Percentiles rank a stretch among this genome's conserved stretches.
Evolutionary conservation across 2,329 filamentous ascomycete genomes (phyloP).

Genomic region (Ascochyta fabae): DNA sequence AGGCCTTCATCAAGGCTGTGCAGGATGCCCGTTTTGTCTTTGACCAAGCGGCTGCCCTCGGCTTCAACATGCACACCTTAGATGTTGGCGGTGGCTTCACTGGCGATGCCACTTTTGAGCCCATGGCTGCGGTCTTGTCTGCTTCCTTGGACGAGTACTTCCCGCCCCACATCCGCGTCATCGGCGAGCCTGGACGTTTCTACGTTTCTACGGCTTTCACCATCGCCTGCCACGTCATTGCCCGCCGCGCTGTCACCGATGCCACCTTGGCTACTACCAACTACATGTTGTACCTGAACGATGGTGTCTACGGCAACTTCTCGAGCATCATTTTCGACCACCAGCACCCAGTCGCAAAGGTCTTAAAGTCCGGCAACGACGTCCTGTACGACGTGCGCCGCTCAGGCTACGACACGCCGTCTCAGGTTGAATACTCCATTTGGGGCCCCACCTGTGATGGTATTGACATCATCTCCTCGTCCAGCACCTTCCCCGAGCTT

Average conservation of each 20-base stretch:
- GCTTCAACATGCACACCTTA: conserved; percentile 82
- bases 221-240: conserved; percentile 93
- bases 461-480: conserved; percentile 90
- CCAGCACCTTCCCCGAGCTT: conserved; percentile 75
- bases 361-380: conserved; percentile 69
- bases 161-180: conserved; percentile 81
- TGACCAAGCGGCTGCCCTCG: conserved; percentile 77
- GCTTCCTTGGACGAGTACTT: conserved; percentile 87
- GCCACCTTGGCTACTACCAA: conserved; percentile 69
- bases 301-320: conserved; percentile 98
- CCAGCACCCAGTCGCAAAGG: conserved; percentile 84
- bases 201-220: conserved; percentile 95
- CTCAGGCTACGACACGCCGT: conserved; percentile 55
- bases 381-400: conserved; percentile 60
- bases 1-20: conserved; percentile 88
- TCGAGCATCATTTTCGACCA: conserved; percentile 99
- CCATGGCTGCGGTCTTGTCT: conserved; percentile 82
- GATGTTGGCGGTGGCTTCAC: conserved; percentile 96
- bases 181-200: conserved; percentile 95
- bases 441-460: conserved; percentile 99
- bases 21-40: conserved; percentile 88
- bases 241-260: conserved; percentile 84
- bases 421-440: conserved; percentile 82
- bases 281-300: conserved; percentile 98
- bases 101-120: conserved; percentile 88